Conservation (phyloP, 148 eudicot species). For the Arbutus unedo region DNA sequence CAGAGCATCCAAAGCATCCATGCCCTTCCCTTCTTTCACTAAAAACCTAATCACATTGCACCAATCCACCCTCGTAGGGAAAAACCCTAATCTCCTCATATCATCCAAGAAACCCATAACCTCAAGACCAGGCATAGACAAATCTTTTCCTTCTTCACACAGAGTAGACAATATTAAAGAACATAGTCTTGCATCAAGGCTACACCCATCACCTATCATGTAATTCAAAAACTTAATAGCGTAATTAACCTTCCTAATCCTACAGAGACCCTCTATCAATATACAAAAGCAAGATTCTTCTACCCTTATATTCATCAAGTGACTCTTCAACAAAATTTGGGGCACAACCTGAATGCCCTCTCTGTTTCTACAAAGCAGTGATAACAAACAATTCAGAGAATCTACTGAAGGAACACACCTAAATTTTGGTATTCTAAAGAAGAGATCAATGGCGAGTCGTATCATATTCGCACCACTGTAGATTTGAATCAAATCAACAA, state of each 20-base stretch:
- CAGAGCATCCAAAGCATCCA: slow-evolving; percentile 40
- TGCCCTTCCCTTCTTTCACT: slow-evolving; percentile 37
- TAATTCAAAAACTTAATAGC: slow-evolving; percentile 44
- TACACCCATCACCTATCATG: slow-evolving; percentile 41
- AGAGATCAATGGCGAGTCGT: slow-evolving; percentile 48
- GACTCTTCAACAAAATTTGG: slow-evolving; percentile 41
- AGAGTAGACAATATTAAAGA: slow-evolving; percentile 40
- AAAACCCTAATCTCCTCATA: slow-evolving; percentile 41
- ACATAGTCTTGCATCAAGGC: slow-evolving; percentile 31
- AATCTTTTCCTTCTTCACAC: slow-evolving; percentile 27
- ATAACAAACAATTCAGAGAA: slow-evolving; percentile 47
- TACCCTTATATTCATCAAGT: slow-evolving; percentile 40
- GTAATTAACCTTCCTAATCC: slow-evolving; percentile 39
- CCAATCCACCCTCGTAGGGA: slow-evolving; percentile 39
- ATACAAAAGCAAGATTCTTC: slow-evolving; percentile 47
- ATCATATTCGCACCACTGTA: slow-evolving; percentile 36
- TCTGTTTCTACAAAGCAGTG: slow-evolving; percentile 36
- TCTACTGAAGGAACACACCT: slow-evolving; percentile 54
- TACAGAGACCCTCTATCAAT: slow-evolving; percentile 52
- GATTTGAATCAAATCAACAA: slow-evolving; percentile 55
- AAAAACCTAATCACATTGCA: slow-evolving; percentile 47
- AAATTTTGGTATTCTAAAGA: slow-evolving; percentile 47
- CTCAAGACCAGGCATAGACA: slow-evolving; percentile 21
- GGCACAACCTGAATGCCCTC: slow-evolving; percentile 47
- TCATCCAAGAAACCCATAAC: slow-evolving; percentile 36